Percentiles rank a stretch among this genome's conserved stretches.
Conservation (phyloP, 2,329 filamentous ascomycete species). For the Gnomoniopsis smithogilvyi region DNA sequence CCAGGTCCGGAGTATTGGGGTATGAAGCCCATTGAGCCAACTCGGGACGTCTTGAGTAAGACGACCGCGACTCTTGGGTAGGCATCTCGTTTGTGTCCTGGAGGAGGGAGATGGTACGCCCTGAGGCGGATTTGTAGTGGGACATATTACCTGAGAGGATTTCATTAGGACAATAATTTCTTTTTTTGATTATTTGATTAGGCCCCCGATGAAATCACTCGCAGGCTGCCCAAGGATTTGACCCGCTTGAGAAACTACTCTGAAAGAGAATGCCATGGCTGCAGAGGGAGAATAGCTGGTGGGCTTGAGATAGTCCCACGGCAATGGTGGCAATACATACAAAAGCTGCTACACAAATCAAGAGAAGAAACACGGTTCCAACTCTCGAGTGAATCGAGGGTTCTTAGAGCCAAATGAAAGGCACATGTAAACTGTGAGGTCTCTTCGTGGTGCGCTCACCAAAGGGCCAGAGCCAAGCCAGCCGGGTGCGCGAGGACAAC, state of each 20-base stretch:
- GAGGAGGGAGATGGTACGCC: constrained; percentile 14
- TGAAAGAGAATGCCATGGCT: not conserved
- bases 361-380: not conserved
- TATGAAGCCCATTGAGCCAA: constrained; percentile 32
- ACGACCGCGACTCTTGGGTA: not conserved
- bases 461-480: no score
- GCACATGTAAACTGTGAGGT: no score
- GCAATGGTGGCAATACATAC: not conserved
- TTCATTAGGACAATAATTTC: no score
- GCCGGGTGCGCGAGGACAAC: no score
- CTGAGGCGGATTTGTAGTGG: constrained; percentile 11
- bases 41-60: not conserved
- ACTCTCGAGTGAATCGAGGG: not conserved
- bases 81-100: constrained; percentile 7
- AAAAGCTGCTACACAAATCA: not conserved
- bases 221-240: no score
- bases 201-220: not conserved
- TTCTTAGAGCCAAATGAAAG: no score
- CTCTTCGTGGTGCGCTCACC: no score
- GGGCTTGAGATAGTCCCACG: not conserved
- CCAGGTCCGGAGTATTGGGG: constrained; percentile 53
- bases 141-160: constrained; percentile 1
- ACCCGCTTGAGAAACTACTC: not conserved
- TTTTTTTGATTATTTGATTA: no score
- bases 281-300: not conserved